Conservation (phyloP, 202 grass and related monocot genomes). For the Bolboschoenoplectus hybrid region DNA sequence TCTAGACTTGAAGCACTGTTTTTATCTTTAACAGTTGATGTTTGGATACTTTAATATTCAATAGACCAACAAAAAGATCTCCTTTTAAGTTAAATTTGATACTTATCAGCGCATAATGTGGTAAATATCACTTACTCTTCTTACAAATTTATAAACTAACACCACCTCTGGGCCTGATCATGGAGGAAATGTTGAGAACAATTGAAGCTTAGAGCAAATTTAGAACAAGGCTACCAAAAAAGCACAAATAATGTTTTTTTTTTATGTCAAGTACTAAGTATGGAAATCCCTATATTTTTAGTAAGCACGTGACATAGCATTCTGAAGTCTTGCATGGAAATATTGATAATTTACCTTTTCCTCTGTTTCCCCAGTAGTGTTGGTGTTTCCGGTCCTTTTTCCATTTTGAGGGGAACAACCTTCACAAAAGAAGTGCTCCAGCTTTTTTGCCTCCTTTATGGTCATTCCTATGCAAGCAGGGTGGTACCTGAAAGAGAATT, state of each 20-base stretch:
- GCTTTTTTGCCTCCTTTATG: conserved; percentile 90
- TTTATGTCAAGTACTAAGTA: background rate
- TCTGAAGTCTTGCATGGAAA: background rate
- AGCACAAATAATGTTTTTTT: background rate
- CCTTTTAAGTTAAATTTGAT: no score
- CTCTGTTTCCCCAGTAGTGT: conserved; percentile 69
- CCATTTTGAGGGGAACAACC: conserved; percentile 79
- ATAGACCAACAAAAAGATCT: no score
- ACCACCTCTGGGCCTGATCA: background rate
- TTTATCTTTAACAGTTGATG: background rate
- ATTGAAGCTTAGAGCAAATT: background rate
- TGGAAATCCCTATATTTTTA: background rate
- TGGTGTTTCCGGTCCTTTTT: conserved; percentile 70
- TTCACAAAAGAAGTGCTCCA: conserved; percentile 96
- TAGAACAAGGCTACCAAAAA: background rate
- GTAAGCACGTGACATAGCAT: background rate
- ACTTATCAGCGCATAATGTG: no score
- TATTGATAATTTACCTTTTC: conserved; percentile 61
- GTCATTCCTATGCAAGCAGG: conserved; percentile 86
- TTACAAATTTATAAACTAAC: background rate
- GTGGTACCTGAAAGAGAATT: conserved; percentile 73
- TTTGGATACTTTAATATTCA: background rate
- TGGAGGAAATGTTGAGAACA: background rate
- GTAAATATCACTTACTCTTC: background rate
- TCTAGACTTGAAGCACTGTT: background rate